Evolutionary conservation across 208 protist genomes (phyloP), one percentile per base, ranked within the genome.

Genomic region (Trypanosoma vivax): DNA sequence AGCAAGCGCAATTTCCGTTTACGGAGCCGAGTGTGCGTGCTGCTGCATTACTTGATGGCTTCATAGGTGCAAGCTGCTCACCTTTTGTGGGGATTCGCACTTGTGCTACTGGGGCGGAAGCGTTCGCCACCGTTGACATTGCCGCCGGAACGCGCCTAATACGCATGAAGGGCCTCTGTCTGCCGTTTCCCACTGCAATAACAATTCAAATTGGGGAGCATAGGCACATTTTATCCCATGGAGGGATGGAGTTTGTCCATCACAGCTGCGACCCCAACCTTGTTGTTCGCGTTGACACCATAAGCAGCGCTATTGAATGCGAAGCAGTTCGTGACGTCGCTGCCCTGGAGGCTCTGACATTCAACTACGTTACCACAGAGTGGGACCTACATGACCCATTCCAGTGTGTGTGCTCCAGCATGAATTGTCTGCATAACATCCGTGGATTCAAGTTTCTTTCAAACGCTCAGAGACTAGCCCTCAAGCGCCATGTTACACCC

Each of bases 181-280:
- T 93, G 39, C 66, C 85, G 2, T 88, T 82, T 48, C 70, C 79
- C 5, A 88, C 81, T 39, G 42, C 71, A 21, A 75, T 80, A 57
- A 90, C 85, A 13, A 70, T 92, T 43, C 74, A 86, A 67, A 40
- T 90, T 18, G 61, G 58, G 16, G 62, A 80, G 39, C 40, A 60
- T 29, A 72, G 73, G 25, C 81, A 92, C 62, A 60, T 92, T 29
- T 77, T 93, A 45, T 76, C 89, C 39, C 69, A 57, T 27, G 75
- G 66, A 59, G 86, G 79, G 10, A 77, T 72, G 11, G 74, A 93
- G 60, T 93, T 72, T 42, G 48, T 93, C 40, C 76, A 73, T 29
- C 86, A 93, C 74, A 89, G 82, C 55, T 93, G 86, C 61, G 60
- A 84, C 43, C 82, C 86, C 23, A 93, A 90, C 43, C 68, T 79